Percentiles rank a stretch among this genome's conserved stretches.
These are phyloP conservation scores for Populus hybrid DNA, from an alignment of 441 rosid species.

Conservation along the genomic window DNA sequence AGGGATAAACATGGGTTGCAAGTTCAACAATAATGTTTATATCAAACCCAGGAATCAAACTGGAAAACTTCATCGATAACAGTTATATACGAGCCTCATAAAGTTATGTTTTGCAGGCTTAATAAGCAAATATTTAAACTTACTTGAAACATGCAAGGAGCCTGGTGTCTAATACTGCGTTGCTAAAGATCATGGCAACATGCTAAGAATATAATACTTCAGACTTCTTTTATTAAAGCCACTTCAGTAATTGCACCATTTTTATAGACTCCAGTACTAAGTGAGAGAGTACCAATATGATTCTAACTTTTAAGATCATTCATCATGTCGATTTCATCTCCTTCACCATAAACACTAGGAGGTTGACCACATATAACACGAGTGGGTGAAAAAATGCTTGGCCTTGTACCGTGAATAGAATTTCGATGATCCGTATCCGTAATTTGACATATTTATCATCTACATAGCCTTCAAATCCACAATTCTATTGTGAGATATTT, in stretches of 20 bases:
- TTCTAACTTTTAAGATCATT: too few species aligned
- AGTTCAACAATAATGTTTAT: background rate
- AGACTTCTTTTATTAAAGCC: background rate
- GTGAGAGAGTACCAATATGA: background rate
- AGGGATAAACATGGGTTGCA: background rate
- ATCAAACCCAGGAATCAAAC: slow-evolving; percentile 2
- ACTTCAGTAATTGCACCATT: background rate
- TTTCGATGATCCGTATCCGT: too few species aligned
- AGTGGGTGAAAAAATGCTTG: background rate
- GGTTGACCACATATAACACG: background rate
- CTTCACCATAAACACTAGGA: background rate
- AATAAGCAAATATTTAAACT: background rate
- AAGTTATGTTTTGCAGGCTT: background rate
- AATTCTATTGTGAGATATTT: too few species aligned
- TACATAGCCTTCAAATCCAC: too few species aligned
- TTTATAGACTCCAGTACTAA: background rate
- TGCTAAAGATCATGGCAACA: background rate
- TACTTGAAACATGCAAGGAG: background rate
- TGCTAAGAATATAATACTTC: background rate
- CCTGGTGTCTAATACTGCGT: background rate
- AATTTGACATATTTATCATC: too few species aligned
- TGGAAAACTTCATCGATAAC: background rate
- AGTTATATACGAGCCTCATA: background rate
- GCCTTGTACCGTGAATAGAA: background rate
- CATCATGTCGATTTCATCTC: background rate